phyloP scores from a whole-genome alignment of 139 green algal genomes.

The Asterochloris erici region DNA sequence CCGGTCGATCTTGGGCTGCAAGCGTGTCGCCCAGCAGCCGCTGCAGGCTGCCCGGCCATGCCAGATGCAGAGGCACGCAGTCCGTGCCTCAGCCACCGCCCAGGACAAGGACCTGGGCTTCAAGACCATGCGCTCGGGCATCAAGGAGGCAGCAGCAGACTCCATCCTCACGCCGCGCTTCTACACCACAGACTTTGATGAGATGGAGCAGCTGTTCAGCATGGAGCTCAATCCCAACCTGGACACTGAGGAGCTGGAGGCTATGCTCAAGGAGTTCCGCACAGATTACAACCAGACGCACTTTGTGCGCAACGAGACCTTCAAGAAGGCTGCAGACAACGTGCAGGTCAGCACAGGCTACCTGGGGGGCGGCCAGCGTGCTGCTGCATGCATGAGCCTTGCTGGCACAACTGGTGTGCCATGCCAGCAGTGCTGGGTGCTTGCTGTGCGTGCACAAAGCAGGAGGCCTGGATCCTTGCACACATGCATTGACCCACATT shows the following conservation, averaged over 20 bases:
- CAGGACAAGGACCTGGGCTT: conserved; percentile 50
- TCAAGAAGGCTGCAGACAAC: conserved; percentile 89
- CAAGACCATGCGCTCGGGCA: conserved; percentile 80
- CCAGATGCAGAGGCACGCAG: too few relatives aligned
- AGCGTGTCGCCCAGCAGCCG: too few relatives aligned
- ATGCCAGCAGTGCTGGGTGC: too few relatives aligned
- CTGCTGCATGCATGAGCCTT: too few relatives aligned
- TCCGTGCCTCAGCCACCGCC: background rate
- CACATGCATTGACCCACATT: too few relatives aligned
- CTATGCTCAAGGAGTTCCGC: conserved; percentile 91
- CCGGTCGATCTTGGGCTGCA: too few relatives aligned
- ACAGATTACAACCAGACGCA: conserved; percentile 98
- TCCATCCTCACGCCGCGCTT: conserved; percentile 94
- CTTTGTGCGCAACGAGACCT: conserved; percentile 97
- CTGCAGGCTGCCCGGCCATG: too few relatives aligned
- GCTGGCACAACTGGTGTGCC: too few relatives aligned
- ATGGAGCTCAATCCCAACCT: conserved; percentile 93
- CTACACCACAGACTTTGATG: conserved; percentile 99
- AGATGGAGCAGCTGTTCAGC: conserved; percentile 97
- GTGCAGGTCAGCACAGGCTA: background rate
- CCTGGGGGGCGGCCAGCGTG: too few relatives aligned
- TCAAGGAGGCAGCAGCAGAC: conserved; percentile 81
- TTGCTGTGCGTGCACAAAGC: too few relatives aligned
- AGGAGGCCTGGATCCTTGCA: too few relatives aligned
- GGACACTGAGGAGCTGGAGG: conserved; percentile 83